These are phyloP conservation scores for Nadsonia fulvescens DNA, from an alignment of 805 yeast genomes.

Conservation along the genomic window DNA sequence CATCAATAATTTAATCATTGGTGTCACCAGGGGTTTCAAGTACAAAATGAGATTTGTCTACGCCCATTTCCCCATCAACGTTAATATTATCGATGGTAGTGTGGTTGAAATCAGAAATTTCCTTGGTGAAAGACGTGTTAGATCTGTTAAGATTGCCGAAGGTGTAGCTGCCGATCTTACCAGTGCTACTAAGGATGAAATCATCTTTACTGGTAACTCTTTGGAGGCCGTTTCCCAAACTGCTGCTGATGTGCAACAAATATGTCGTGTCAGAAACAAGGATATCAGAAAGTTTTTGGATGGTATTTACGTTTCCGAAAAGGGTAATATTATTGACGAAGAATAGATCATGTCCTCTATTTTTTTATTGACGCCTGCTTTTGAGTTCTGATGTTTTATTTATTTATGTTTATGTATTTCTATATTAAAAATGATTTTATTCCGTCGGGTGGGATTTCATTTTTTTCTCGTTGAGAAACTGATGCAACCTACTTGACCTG, in stretches of 20 bases:
- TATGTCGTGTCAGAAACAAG: slow-evolving; percentile 98
- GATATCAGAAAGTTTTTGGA: slow-evolving; percentile 99
- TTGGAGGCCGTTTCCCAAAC: slow-evolving; percentile 94
- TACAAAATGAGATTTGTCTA: slow-evolving; percentile 99
- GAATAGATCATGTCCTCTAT: too few species aligned
- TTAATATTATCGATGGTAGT: slow-evolving; percentile 65
- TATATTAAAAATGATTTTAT: too few species aligned
- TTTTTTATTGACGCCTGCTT: too few species aligned
- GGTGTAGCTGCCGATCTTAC: slow-evolving; percentile 83
- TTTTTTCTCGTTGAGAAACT: too few species aligned
- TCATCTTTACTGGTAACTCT: slow-evolving; percentile 85
- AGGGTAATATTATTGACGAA: slow-evolving; percentile 71
- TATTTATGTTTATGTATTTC: too few species aligned
- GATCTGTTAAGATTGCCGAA: slow-evolving; percentile 68
- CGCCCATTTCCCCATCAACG: slow-evolving; percentile 99
- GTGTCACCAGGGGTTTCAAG: slow-evolving; percentile 98
- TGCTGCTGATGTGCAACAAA: slow-evolving; percentile 96
- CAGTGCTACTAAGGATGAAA: slow-evolving; percentile 81
- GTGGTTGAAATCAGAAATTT: slow-evolving; percentile 95
- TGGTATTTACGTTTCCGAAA: slow-evolving; percentile 98
- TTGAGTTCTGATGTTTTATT: too few species aligned
- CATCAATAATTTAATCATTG: slow-evolving; percentile 84
- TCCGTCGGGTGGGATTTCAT: too few species aligned
- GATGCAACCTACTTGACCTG: too few species aligned
- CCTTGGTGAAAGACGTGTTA: slow-evolving; percentile 97